Percentiles rank a stretch among this genome's conserved stretches.
phyloP scores from a whole-genome alignment of 805 yeast genomes.

The Metschnikowia matae region DNA sequence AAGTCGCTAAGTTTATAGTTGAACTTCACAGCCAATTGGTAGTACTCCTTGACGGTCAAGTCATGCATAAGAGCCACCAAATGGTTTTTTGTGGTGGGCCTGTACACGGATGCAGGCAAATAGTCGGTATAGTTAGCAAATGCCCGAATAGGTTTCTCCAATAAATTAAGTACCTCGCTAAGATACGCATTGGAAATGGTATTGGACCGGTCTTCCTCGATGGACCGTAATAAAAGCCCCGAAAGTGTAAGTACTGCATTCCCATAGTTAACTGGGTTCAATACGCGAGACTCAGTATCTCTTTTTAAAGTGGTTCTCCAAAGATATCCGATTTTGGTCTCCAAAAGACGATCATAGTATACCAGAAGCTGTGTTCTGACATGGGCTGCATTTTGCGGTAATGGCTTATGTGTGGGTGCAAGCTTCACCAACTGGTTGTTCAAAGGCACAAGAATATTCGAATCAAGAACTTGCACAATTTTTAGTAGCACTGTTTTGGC shows the following conservation, averaged over 20 bases:
- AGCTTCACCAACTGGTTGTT: neutral
- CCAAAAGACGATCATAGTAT: slow-evolving; percentile 24
- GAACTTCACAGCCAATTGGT: slow-evolving; percentile 60
- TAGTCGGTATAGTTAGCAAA: slow-evolving; percentile 34
- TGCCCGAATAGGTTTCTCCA: slow-evolving; percentile 55
- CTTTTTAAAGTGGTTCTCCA: slow-evolving; percentile 40
- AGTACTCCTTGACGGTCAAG: slow-evolving; percentile 58
- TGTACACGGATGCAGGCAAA: slow-evolving; percentile 44
- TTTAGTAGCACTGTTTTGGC: neutral
- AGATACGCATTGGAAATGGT: slow-evolving; percentile 49
- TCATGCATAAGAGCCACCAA: slow-evolving; percentile 57
- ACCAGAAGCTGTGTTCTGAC: neutral
- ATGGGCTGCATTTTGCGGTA: neutral
- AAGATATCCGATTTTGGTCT: slow-evolving; percentile 31
- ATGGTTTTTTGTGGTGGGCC: slow-evolving; percentile 26
- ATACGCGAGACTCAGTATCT: slow-evolving; percentile 58
- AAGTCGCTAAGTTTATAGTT: slow-evolving; percentile 63
- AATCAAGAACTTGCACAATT: neutral
- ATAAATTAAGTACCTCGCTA: slow-evolving; percentile 53
- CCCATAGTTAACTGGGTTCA: slow-evolving; percentile 56
- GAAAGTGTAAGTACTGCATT: slow-evolving; percentile 61
- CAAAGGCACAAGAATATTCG: neutral
- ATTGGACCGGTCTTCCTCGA: slow-evolving; percentile 59
- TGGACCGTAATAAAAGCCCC: slow-evolving; percentile 54
- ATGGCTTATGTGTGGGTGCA: neutral